Conservation (phyloP, 768 basidiomycete genomes). For the Tulasnella sp. region DNA sequence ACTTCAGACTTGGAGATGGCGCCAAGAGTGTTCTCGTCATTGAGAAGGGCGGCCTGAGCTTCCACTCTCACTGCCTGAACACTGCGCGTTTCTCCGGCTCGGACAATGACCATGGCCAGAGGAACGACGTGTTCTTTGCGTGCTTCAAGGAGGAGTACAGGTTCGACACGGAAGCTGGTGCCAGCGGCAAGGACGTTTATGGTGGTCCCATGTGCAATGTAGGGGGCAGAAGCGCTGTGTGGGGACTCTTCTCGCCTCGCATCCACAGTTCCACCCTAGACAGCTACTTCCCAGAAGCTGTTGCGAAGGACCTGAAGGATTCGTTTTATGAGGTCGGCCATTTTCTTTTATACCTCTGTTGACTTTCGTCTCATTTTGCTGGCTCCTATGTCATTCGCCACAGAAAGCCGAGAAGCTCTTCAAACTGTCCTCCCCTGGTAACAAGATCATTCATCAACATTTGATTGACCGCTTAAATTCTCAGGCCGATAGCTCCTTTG, state of each 20-base stretch:
- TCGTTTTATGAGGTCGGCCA: neutral
- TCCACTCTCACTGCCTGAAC: slow-evolving; percentile 26
- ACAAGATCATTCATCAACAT: neutral
- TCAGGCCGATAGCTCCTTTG: neutral
- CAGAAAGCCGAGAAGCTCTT: neutral
- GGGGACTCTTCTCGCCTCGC: slow-evolving; percentile 8
- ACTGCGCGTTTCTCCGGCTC: slow-evolving; percentile 21
- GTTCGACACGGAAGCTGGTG: neutral
- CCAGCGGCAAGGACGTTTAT: slow-evolving; percentile 17
- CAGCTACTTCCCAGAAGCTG: neutral
- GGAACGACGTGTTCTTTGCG: slow-evolving; percentile 23
- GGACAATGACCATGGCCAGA: slow-evolving; percentile 20
- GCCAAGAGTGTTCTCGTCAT: slow-evolving; percentile 22
- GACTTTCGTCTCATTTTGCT: neutral
- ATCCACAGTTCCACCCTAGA: neutral
- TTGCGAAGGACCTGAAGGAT: neutral
- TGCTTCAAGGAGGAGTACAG: slow-evolving; percentile 20
- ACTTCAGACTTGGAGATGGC: slow-evolving; percentile 20
- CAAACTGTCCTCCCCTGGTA: neutral
- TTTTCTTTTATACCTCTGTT: too few species aligned
- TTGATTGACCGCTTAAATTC: slow-evolving; percentile 1
- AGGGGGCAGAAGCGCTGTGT: slow-evolving; percentile 23
- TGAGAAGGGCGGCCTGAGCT: slow-evolving; percentile 23
- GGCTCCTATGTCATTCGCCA: neutral
- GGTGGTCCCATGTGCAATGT: slow-evolving; percentile 22